Base-by-base conservation (phyloP, 202 grass and related monocot genomes). In the Schoenoplectus triqueter region DNA sequence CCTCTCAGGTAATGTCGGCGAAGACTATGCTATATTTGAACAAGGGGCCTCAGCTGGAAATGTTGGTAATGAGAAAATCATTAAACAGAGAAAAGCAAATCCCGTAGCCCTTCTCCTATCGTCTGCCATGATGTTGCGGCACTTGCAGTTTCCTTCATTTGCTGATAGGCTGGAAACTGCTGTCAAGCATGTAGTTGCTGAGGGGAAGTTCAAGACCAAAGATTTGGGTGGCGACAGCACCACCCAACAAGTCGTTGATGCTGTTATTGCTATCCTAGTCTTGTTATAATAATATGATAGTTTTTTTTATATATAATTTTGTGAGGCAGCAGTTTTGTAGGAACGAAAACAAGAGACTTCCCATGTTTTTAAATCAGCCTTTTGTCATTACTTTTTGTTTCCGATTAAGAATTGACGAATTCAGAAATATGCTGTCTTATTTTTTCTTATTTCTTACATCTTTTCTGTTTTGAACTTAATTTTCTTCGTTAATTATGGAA, bases 51-150 rank as follows among this genome's bases (percentile, higher is more conserved):
- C 92, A 14, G 92, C 92, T 4, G 92, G 92, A 78, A 95, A 95
- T 81, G 90, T 92, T 0, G 93, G 90, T 41, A 95, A 92, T 73
- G 89, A 92, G 18, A 95, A 92, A 3, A 67, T 92, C 65, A 56
- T 95, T 56, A 71, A 80, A 69, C 89, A 95, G 82, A 90, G 88
- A 83, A 95, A 87, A 54, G 90, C 90, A 39, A 95, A 95, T 73
- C 93, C 90, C 2, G 87, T 95, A 66, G 93, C 90, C 6, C 64
- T 92, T 31, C 89, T 95, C 56, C 93, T 95, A 31, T 95, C 93
- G 6, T 95, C 93, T 1, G 93, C 93, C 0, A 95, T 95, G 93
- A 95, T 95, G 93, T 80, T 95, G 87, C 85, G 93, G 85, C 93
- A 93, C 73, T 88, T 95, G 86, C 93, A 88, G 67, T 91, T 95